A percentile compares a stretch with the other conserved stretches of the same genome.
These are phyloP conservation scores for Starmerella floris DNA, from an alignment of 805 yeast genomes.

Conservation along the genomic window DNA sequence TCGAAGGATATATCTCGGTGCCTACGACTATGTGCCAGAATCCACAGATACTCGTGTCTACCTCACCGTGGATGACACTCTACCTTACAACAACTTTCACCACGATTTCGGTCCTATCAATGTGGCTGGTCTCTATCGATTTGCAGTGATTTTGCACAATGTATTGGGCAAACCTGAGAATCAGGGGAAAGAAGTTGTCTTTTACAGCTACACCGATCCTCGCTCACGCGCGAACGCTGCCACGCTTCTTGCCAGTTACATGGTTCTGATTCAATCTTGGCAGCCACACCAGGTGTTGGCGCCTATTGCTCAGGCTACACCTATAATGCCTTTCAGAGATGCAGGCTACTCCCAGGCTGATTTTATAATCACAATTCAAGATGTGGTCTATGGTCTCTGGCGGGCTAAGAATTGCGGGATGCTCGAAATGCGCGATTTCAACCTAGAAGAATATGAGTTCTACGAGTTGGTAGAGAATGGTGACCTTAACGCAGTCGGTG, in stretches of 20 bases:
- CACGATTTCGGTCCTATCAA: slow-evolving; percentile 94
- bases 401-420: slow-evolving; percentile 87
- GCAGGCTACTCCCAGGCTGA: slow-evolving; percentile 96
- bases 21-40: slow-evolving; percentile 64
- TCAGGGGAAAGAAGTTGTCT: slow-evolving; percentile 77
- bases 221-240: slow-evolving; percentile 87
- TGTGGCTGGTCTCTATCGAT: slow-evolving; percentile 82
- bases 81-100: slow-evolving; percentile 90
- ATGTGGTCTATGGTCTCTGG: slow-evolving; percentile 93
- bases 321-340: slow-evolving; percentile 87
- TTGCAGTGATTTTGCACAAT: slow-evolving; percentile 89
- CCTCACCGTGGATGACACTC: slow-evolving; percentile 83
- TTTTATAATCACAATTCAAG: slow-evolving; percentile 85
- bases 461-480: slow-evolving; percentile 96
- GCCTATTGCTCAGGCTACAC: slow-evolving; percentile 81
- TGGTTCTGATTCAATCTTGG: slow-evolving; percentile 92
- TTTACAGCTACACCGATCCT: slow-evolving; percentile 72
- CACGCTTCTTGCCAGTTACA: slow-evolving; percentile 82
- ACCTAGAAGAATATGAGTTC: slow-evolving; percentile 85
- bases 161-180: slow-evolving; percentile 74
- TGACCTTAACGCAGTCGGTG: slow-evolving; percentile 81
- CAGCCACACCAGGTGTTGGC: slow-evolving; percentile 96
- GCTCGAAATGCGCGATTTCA: slow-evolving; percentile 69
- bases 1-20: slow-evolving; percentile 63
- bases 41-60: slow-evolving; percentile 65